These are phyloP conservation scores for Lactarius hengduanensis DNA, from an alignment of 768 basidiomycete genomes.

Conservation along the genomic window DNA sequence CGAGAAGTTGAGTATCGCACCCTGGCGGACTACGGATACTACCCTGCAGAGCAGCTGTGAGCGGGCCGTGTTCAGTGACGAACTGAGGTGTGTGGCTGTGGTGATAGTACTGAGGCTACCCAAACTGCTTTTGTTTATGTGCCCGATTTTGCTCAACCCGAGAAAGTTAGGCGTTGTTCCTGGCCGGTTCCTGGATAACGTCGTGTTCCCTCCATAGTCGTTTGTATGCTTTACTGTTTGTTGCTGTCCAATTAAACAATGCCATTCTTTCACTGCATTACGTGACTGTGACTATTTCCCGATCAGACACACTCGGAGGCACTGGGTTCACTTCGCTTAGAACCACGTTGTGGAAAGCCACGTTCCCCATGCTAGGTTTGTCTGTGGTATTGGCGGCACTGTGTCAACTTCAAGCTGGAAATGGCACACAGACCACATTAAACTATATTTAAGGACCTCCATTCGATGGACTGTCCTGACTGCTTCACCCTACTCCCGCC, in stretches of 20 bases:
- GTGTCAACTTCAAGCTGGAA: constrained; percentile 1
- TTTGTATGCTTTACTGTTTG: not conserved
- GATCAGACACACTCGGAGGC: constrained; percentile 4
- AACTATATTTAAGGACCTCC: constrained; percentile 6
- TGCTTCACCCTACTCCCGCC: not conserved
- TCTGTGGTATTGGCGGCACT: constrained; percentile 4
- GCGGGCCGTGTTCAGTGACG: not conserved
- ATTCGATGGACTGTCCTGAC: not conserved
- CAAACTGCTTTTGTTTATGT: not conserved
- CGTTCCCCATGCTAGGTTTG: not conserved
- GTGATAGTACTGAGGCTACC: not conserved
- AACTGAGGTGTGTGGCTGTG: not conserved
- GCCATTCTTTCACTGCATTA: not conserved
- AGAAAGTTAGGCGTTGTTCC: not conserved
- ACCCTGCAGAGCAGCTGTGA: constrained; percentile 1
- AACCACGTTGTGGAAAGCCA: not conserved
- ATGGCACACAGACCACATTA: not conserved
- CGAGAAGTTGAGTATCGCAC: constrained; percentile 19
- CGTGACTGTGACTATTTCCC: not conserved
- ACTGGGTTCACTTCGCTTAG: not conserved
- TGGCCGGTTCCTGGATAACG: not conserved
- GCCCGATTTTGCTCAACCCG: not conserved
- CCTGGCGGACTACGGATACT: constrained; percentile 16
- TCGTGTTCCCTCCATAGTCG: not conserved
- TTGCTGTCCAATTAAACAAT: not conserved